Base-by-base conservation (phyloP, 2,329 filamentous ascomycete genomes). In the Aspergillus ochraceus region DNA sequence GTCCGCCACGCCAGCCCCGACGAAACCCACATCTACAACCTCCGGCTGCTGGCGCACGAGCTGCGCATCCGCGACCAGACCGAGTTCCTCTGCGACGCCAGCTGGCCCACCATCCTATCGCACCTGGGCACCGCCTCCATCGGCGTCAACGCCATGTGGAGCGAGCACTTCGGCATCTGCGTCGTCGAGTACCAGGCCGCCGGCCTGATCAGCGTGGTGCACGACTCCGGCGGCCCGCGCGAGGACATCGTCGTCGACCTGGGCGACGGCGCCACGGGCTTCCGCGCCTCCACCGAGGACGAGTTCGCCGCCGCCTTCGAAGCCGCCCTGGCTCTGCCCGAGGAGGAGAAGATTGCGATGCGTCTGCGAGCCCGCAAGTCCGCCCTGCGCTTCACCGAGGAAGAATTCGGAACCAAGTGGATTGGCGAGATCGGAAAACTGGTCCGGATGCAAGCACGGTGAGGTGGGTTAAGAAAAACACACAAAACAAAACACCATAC, bases 81-180 rank as follows among this genome's bases (percentile, higher is more conserved):
- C 49, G 87, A 92, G 59, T 99, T 99, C 74, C 86, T 96, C 64
- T 88, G 92, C 58, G 93, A 99, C 74, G 93, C 92, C 0, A 87
- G 90, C 26, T 99, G 94, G 92, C 87, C 90, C 3, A 86, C 92
- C 66, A 91, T 99, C 55, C 81, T 97, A 10, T 84, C 90, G 32
- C 92, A 91, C 86, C 81, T 98, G 61, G 81, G 86, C 55, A 87
- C 82, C 63, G 88, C 90, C 4, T 94, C 87, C 19, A 86, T 99
- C 1, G 95, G 95, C 53, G 92, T 96, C 30, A 99, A 99, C 69
- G 92, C 90, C 70, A 99, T 99, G 95, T 99, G 95, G 94, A 98
- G 97, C 74, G 95, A 99, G 79, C 95, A 99, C 76, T 99, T 99
- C 74, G 95, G 95, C 22, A 99, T 99, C 60, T 95, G 95, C 1